A percentile compares a stretch with the other conserved stretches of the same genome.
Evolutionary conservation across 2,329 filamentous ascomycete species (phyloP).

Genomic region (Fusarium chlamydosporum): DNA sequence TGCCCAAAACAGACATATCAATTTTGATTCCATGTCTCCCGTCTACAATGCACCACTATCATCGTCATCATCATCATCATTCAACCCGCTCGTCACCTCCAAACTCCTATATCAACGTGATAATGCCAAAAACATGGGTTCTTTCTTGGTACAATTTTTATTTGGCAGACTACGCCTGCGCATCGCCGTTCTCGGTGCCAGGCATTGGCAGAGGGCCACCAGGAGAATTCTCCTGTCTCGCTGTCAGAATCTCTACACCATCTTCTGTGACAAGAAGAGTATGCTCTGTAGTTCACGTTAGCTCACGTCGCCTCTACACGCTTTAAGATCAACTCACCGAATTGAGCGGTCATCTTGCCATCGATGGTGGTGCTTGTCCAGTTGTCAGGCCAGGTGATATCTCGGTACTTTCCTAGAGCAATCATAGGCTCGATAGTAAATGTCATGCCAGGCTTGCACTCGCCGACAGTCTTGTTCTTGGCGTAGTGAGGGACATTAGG

Average conservation of each 20-base stretch:
- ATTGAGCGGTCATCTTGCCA: slow-evolving; percentile 91
- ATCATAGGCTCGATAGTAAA: slow-evolving; percentile 99
- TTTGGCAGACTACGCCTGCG: slow-evolving; percentile 22
- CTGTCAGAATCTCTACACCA: slow-evolving; percentile 85
- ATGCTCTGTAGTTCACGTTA: slow-evolving; percentile 70
- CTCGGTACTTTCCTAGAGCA: slow-evolving; percentile 87
- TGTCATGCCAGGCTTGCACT: slow-evolving; percentile 96
- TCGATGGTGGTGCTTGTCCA: slow-evolving; percentile 97
- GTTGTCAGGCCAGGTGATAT: slow-evolving; percentile 98
- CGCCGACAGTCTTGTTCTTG: slow-evolving; percentile 97
- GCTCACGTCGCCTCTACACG: slow-evolving; percentile 4
- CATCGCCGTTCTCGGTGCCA: slow-evolving; percentile 36
- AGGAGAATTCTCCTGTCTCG: slow-evolving; percentile 78
- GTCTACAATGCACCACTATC: slow-evolving; percentile 19
- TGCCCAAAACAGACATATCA: slow-evolving; percentile 16
- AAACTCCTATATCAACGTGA: slow-evolving; percentile 31
- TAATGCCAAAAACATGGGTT: slow-evolving; percentile 23
- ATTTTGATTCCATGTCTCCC: slow-evolving; percentile 11
- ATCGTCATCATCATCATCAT: slow-evolving; percentile 13
- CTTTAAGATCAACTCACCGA: slow-evolving; percentile 70
- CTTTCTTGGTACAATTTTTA: slow-evolving; percentile 14
- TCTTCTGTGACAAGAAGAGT: slow-evolving; percentile 86
- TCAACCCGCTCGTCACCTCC: slow-evolving; percentile 24
- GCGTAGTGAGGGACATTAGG: slow-evolving; percentile 97
- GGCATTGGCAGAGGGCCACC: slow-evolving; percentile 78